phyloP scores from a whole-genome alignment of 108 stramenopile species.

The Aurantiochytrium sp. region DNA sequence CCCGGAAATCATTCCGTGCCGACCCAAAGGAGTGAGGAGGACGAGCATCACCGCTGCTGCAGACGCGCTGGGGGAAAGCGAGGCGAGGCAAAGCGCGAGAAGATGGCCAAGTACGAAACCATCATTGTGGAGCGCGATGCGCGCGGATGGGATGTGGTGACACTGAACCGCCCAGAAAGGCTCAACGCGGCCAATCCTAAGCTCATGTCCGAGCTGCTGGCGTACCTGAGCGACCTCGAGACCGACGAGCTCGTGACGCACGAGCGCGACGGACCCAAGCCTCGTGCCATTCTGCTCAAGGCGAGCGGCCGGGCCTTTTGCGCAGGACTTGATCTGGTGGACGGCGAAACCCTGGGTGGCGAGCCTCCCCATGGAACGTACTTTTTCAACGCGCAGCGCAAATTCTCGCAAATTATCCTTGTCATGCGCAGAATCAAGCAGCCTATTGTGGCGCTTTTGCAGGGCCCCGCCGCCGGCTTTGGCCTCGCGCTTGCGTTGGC shows the following conservation, averaged over 20 bases:
- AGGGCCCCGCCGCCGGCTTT: background rate
- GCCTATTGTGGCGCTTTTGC: background rate
- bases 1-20: too few species aligned
- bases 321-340: background rate
- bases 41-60: too few species aligned
- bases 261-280: background rate
- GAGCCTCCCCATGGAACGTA: background rate
- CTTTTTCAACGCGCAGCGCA: background rate
- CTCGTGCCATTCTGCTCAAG: background rate
- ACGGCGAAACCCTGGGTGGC: background rate
- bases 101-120: background rate
- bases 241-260: slow-evolving; percentile 3
- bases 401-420: background rate
- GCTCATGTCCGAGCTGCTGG: background rate
- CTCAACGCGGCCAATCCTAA: background rate
- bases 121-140: background rate
- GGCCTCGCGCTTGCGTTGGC: background rate
- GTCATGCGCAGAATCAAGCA: background rate
- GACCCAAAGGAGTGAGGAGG: too few species aligned
- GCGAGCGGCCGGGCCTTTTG: background rate
- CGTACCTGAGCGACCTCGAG: background rate
- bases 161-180: background rate
- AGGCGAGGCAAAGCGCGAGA: too few species aligned
- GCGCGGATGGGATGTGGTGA: background rate
- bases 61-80: too few species aligned